Evolutionary conservation across 2,329 filamentous ascomycete genomes (phyloP), one percentile per base, ranked within the genome.

Genomic region (Onygenales sp.): DNA sequence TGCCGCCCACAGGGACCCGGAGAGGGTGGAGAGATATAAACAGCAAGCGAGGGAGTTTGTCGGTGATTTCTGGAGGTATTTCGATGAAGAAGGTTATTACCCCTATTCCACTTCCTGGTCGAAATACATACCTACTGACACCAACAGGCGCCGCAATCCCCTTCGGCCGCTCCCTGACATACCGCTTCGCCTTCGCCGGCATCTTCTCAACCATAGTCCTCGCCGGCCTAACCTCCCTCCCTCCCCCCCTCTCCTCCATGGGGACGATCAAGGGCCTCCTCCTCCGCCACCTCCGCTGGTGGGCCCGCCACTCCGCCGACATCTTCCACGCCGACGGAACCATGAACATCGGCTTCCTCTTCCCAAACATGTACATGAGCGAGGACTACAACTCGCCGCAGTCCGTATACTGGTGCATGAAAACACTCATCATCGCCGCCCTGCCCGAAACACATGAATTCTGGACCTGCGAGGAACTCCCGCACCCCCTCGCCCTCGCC

Each of bases 341-440:
- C 0, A 43, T 80, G 14, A 78, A 72, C 2, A 77, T 79, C 38
- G 77, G 70, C 9, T 75, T 69, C 50, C 59, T 66, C 1, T 74
- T 71, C 39, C 69, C 70, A 8, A 80, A 80, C 57, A 78, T 79
- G 73, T 80, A 75, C 58, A 72, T 81, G 70, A 67, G 69, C 38
- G 78, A 81, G 59, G 75, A 79, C 57, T 81, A 81, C 61, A 81
- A 81, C 59, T 81, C 78, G 1, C 77, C 78, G 0, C 78, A 81
- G 55, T 80, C 77, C 0, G 68, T 72, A 0, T 81, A 80, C 58
- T 81, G 78, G 78, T 73, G 71, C 7, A 62, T 80, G 21, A 81
- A 81, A 54, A 72, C 73, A 0, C 70, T 81, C 2, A 63, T 78
- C 0, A 70, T 69, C 0, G 61, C 78, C 0, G 67, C 65, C 0